Conservation (phyloP, 371 early-diverging fungal genomes). For the Mucor mucedo region DNA sequence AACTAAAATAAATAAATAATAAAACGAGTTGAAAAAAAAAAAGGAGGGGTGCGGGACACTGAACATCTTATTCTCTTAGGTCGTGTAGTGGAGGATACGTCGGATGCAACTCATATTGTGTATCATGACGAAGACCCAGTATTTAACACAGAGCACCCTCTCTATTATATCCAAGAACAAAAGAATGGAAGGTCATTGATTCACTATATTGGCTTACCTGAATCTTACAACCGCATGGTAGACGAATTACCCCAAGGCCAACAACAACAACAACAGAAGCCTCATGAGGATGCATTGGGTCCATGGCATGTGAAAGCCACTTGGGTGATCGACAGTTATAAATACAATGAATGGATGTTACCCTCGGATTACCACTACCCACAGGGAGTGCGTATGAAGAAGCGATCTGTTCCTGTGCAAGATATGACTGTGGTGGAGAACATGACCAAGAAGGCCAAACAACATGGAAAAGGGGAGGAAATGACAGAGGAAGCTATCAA, state of each 20-base stretch:
- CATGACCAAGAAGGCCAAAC: no score
- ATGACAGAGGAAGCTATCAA: conserved; percentile 14
- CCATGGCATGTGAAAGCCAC: conserved; percentile 65
- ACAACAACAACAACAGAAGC: conserved; percentile 27
- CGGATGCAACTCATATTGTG: conserved; percentile 68
- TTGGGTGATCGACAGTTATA: conserved; percentile 75
- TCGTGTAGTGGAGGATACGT: conserved; percentile 35
- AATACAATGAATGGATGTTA: conserved; percentile 77
- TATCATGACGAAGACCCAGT: conserved; percentile 28
- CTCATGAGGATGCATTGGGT: conserved; percentile 26
- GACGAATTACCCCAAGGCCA: conserved; percentile 35
- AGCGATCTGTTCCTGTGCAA: conserved; percentile 17
- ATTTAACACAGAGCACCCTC: conserved; percentile 35
- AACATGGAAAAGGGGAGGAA: not conserved
- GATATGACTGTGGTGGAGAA: not conserved
- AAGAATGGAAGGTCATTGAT: conserved; percentile 55
- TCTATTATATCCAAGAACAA: conserved; percentile 39
- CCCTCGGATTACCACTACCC: conserved; percentile 64
- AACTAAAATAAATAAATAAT: conserved; percentile 15
- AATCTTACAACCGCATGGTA: conserved; percentile 75
- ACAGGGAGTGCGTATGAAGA: conserved; percentile 23
- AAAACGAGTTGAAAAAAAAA: no score
- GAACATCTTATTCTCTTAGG: conserved; percentile 24
- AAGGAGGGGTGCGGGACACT: no score
- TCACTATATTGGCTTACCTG: conserved; percentile 77